A percentile compares a stretch with the other conserved stretches of the same genome.
Evolutionary conservation across 495 filamentous ascomycete species (phyloP).

Genomic region (Hypoxylon fuscum): DNA sequence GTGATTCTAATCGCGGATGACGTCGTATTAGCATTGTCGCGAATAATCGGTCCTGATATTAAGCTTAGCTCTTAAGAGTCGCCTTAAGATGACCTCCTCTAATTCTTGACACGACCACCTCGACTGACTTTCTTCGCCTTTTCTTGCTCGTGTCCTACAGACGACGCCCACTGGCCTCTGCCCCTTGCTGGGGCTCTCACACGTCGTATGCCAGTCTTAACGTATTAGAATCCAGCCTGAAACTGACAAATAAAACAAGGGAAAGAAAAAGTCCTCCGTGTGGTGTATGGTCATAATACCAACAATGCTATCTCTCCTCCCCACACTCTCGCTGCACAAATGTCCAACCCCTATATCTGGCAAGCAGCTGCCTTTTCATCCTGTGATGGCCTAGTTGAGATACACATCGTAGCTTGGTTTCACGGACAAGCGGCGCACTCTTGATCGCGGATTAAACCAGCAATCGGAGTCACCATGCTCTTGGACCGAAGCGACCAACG

Average conservation of each 20-base stretch:
- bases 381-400: neutral
- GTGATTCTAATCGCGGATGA: neutral
- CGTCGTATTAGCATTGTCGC: constrained; percentile 20
- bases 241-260: constrained; percentile 36
- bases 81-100: constrained; percentile 18
- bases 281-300: constrained; percentile 34
- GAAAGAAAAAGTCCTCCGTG: constrained; percentile 26
- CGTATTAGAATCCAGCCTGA: constrained; percentile 43
- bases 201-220: constrained; percentile 27
- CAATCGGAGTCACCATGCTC: constrained; percentile 1
- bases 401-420: constrained; percentile 1
- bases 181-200: neutral
- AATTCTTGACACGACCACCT: constrained; percentile 30
- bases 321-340: constrained; percentile 6
- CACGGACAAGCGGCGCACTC: neutral
- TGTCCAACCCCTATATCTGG: constrained; percentile 5
- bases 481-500: neutral
- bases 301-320: constrained; percentile 19
- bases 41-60: constrained; percentile 39
- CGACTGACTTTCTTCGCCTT: constrained; percentile 12
- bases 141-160: constrained; percentile 25
- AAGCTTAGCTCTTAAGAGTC: constrained; percentile 38
- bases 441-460: constrained; percentile 1
- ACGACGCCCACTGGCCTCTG: constrained; percentile 14
- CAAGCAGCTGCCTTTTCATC: neutral